Evolutionary conservation across 768 basidiomycete genomes (phyloP).

Genomic region (Macrolepiota fuliginosa): DNA sequence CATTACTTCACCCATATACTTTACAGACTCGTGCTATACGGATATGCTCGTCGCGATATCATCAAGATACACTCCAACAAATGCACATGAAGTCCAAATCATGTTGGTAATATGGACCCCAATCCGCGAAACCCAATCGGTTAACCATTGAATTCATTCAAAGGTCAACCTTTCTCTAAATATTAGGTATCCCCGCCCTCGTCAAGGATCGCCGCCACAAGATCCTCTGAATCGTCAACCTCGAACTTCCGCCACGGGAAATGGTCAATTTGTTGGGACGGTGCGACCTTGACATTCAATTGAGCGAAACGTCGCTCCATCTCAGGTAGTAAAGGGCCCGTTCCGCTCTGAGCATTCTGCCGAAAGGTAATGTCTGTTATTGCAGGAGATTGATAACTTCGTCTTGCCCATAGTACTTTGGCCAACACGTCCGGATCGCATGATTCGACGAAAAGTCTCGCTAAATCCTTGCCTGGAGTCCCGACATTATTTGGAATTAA

Average conservation of each 20-base stretch:
- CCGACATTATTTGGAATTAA: not conserved
- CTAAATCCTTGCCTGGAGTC: not conserved
- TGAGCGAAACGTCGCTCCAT: not conserved
- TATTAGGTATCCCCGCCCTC: slow-evolving; percentile 2
- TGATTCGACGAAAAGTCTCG: not conserved
- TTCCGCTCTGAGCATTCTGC: not conserved
- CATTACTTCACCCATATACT: too few species aligned
- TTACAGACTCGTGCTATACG: too few species aligned
- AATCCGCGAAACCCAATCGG: too few species aligned
- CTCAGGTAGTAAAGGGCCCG: not conserved
- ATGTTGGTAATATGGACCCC: not conserved
- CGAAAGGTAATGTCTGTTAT: not conserved
- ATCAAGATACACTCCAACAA: too few species aligned
- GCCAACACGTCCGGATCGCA: not conserved
- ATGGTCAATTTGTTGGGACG: not conserved
- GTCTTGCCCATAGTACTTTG: not conserved
- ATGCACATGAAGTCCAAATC: too few species aligned
- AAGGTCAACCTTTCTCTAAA: too few species aligned
- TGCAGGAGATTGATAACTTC: too few species aligned
- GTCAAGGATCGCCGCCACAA: slow-evolving; percentile 5
- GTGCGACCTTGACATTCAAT: not conserved
- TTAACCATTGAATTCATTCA: not conserved
- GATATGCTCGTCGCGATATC: too few species aligned
- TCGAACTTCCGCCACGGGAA: not conserved
- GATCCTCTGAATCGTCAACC: slow-evolving; percentile 9